Evolutionary conservation across 2,329 filamentous ascomycete genomes (phyloP).

Genomic region (Fusarium torulosum): DNA sequence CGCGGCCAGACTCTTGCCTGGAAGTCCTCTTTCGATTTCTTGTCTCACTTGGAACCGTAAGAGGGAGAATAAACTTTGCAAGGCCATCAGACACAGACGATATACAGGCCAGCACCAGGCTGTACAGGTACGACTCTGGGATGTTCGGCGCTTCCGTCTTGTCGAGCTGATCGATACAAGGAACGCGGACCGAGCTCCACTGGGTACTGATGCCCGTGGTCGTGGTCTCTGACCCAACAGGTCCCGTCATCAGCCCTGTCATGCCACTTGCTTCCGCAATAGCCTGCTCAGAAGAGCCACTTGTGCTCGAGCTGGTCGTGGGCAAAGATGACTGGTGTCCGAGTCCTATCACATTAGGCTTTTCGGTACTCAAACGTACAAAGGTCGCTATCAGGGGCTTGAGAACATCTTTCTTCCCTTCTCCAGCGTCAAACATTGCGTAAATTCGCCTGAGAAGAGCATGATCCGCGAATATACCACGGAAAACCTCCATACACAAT

Average conservation of each 20-base stretch:
- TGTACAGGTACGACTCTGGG: conserved; percentile 95
- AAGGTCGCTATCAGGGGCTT: conserved; percentile 87
- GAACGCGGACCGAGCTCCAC: conserved; percentile 89
- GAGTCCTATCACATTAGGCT: conserved; percentile 87
- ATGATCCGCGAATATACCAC: conserved; percentile 86
- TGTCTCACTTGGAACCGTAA: conserved; percentile 84
- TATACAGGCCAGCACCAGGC: conserved; percentile 87
- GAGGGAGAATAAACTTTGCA: conserved; percentile 90
- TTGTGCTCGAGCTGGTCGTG: conserved; percentile 67
- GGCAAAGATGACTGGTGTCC: conserved; percentile 90
- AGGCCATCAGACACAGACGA: conserved; percentile 91
- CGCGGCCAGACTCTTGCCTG: conserved; percentile 59
- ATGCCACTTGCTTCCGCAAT: conserved; percentile 90
- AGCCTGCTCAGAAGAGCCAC: conserved; percentile 79
- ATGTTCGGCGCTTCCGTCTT: conserved; percentile 86
- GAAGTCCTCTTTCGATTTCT: conserved; percentile 64
- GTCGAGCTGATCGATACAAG: conserved; percentile 94
- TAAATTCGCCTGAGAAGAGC: conserved; percentile 84
- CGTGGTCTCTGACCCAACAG: conserved; percentile 73
- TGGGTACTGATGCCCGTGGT: conserved; percentile 87
- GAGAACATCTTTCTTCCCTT: conserved; percentile 80
- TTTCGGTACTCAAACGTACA: conserved; percentile 93
- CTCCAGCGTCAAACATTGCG: conserved; percentile 78
- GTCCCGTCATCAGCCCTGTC: conserved; percentile 84
- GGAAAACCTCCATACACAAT: conserved; percentile 91